Conservation (phyloP, 2,329 filamentous ascomycete species). For the Metarhizium brunneum region DNA sequence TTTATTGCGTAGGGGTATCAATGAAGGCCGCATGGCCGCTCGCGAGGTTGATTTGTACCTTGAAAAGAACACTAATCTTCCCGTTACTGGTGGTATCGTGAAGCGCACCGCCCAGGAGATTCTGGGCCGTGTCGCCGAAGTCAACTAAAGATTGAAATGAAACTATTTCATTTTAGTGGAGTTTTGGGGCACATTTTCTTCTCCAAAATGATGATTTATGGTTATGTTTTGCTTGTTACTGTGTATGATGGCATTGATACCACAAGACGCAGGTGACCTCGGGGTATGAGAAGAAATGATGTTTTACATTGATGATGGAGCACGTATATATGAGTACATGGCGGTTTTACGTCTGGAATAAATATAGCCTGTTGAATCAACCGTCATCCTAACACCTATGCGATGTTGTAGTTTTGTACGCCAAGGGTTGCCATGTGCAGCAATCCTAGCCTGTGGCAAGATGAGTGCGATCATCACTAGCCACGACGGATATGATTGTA, state of each 20-base stretch:
- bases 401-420: neutral
- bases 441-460: too few relatives aligned
- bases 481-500: too few relatives aligned
- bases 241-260: slow-evolving; percentile 8
- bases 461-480: too few relatives aligned
- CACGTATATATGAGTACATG: neutral
- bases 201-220: neutral
- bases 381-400: too few relatives aligned
- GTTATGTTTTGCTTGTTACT: neutral
- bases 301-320: neutral
- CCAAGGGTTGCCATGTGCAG: too few relatives aligned
- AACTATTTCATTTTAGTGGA: neutral
- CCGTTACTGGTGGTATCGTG: slow-evolving; percentile 87
- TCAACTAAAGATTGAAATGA: slow-evolving; percentile 3
- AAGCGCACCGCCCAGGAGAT: slow-evolving; percentile 72
- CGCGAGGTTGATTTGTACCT: slow-evolving; percentile 88
- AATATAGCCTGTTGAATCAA: neutral
- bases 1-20: slow-evolving; percentile 63
- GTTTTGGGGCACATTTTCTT: neutral
- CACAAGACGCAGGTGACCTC: slow-evolving; percentile 4
- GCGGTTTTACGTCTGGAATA: neutral
- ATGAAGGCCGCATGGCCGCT: slow-evolving; percentile 87
- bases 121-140: slow-evolving; percentile 26
- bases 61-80: slow-evolving; percentile 68
- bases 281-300: neutral